These are phyloP conservation scores for Lactifluus echinatus DNA, from an alignment of 768 basidiomycete genomes.

Conservation along the genomic window DNA sequence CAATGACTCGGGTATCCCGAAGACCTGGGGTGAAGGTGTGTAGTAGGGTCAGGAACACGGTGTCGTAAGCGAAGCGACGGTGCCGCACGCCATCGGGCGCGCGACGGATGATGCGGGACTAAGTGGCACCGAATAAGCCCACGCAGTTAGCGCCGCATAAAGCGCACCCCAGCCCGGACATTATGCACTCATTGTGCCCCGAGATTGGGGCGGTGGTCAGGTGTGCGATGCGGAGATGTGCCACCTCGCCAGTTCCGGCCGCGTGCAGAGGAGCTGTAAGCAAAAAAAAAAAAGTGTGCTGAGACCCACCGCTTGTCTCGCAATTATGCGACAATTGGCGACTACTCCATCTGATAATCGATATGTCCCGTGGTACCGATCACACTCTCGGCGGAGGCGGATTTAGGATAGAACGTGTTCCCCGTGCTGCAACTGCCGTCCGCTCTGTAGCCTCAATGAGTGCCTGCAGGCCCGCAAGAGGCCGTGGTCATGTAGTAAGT, in stretches of 20 bases:
- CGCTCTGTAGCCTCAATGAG: conserved; percentile 17
- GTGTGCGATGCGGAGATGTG: conserved; percentile 18
- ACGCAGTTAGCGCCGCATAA: conserved; percentile 15
- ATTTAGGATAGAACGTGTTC: conserved; percentile 18
- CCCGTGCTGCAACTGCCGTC: conserved; percentile 14
- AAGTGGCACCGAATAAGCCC: conserved; percentile 17
- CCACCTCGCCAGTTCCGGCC: conserved; percentile 13
- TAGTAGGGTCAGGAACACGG: conserved; percentile 5
- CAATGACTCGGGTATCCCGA: not conserved
- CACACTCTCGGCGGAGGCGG: conserved; percentile 18
- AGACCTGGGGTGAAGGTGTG: not conserved
- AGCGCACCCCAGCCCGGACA: conserved; percentile 7
- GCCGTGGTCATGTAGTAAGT: conserved; percentile 17
- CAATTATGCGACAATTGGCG: conserved; percentile 1
- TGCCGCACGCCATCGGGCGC: conserved; percentile 11
- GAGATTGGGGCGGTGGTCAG: conserved; percentile 10
- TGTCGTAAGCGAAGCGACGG: conserved; percentile 10
- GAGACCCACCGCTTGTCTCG: conserved; percentile 8
- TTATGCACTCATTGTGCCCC: conserved; percentile 8
- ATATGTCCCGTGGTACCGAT: conserved; percentile 14
- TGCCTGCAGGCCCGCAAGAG: conserved; percentile 20
- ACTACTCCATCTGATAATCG: conserved; percentile 18
- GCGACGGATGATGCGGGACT: conserved; percentile 13
- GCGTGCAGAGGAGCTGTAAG: conserved; percentile 5
- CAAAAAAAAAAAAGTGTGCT: not conserved